Percentiles rank a stretch among this genome's conserved stretches.
Evolutionary conservation across 2,329 filamentous ascomycete genomes (phyloP).

Genomic region (Ambrosiella cleistominuta): DNA sequence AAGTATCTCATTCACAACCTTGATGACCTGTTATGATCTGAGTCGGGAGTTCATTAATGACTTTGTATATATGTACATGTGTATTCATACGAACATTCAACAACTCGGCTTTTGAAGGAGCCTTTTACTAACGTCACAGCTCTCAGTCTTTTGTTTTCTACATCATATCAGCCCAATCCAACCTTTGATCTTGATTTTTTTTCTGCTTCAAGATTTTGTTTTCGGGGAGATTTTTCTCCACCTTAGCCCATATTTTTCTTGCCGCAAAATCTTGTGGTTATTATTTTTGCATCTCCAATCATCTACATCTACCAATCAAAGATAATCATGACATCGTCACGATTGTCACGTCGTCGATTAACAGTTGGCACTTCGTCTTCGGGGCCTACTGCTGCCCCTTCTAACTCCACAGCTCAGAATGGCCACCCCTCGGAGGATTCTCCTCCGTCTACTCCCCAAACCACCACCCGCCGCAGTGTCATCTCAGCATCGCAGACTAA

Average conservation of each 20-base stretch:
- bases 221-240: no score
- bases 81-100: no score
- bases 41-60: no score
- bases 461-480: neutral
- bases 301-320: neutral
- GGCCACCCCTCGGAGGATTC: neutral
- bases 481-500: neutral
- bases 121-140: no score
- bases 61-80: no score
- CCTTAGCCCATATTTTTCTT: neutral
- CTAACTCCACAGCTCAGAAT: neutral
- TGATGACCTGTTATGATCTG: no score
- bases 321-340: neutral
- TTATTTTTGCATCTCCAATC: neutral
- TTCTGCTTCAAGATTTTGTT: no score
- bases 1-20: no score
- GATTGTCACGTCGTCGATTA: conserved; percentile 5
- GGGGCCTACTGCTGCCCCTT: neutral
- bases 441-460: neutral
- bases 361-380: neutral
- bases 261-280: neutral
- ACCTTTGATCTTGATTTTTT: no score
- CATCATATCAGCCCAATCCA: no score
- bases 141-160: no score
- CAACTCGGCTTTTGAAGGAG: no score